Evolutionary conservation across 2,329 filamentous ascomycete genomes (phyloP).

Genomic region (Colletotrichum somersetense): DNA sequence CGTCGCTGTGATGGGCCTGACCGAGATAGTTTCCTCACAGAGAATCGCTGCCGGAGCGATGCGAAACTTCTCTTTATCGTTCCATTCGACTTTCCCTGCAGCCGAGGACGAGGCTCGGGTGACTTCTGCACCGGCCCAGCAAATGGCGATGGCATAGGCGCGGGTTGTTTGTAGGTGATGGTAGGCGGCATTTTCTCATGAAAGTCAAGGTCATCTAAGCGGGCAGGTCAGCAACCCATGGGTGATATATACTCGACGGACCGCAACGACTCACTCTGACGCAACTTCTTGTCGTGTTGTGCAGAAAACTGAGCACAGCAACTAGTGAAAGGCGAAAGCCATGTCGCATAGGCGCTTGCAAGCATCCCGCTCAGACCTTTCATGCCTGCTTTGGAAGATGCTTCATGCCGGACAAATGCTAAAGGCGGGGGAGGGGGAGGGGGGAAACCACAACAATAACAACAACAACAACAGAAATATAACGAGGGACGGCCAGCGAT

Average conservation of each 20-base stretch:
- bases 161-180: constrained; percentile 50
- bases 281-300: constrained; percentile 55
- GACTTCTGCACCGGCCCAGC: constrained; percentile 45
- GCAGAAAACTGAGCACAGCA: constrained; percentile 60
- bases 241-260: constrained; percentile 14
- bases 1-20: constrained; percentile 61
- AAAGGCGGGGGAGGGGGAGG: constrained; percentile 13
- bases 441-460: too few species aligned
- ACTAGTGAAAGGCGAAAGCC: constrained; percentile 60
- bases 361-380: constrained; percentile 58
- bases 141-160: constrained; percentile 47
- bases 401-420: constrained; percentile 42
- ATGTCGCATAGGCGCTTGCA: constrained; percentile 58
- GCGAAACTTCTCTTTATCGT: constrained; percentile 55
- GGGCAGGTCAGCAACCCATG: constrained; percentile 30
- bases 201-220: constrained; percentile 44
- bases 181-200: constrained; percentile 46
- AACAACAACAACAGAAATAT: background rate
- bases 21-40: constrained; percentile 61
- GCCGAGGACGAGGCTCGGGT: constrained; percentile 44
- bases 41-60: constrained; percentile 56
- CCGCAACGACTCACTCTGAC: constrained; percentile 52
- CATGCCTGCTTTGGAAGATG: constrained; percentile 48
- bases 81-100: constrained; percentile 49
- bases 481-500: constrained; percentile 18